Base-by-base conservation (phyloP, 495 filamentous ascomycete genomes). In the Lophium mytilinum region DNA sequence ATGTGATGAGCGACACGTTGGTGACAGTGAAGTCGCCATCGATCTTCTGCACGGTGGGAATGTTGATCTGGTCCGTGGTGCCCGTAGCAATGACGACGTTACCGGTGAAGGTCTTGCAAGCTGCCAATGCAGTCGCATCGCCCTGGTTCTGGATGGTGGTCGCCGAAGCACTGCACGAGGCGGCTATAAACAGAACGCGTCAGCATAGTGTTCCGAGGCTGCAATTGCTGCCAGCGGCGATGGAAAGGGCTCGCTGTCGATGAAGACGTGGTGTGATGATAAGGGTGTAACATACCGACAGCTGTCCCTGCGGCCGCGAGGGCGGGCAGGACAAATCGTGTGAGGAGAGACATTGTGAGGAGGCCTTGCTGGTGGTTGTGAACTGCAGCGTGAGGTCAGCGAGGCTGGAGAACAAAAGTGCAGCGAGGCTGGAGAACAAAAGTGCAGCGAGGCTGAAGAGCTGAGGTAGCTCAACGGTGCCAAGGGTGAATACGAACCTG, bases 91-190 rank as follows among this genome's bases (percentile, higher is more conserved):
- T 77, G 42, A 82, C 76, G 48, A 99, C 72, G 66, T 78, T 78
- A 60, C 91, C 91, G 52, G 80, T 71, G 63, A 90, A 76, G 17
- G 77, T 86, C 35, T 73, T 68, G 77, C 93, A 99, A 52, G 73
- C 67, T 53, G 75, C 68, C 56, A 94, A 69, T 56, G 72, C 73
- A 40, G 82, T 80, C 50, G 88, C 87, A 75, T 98, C 91, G 66
- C 78, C 80, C 62, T 80, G 73, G 75, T 75, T 82, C 64, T 78
- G 71, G 73, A 95, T 80, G 48, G 79, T 88, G 65, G 57, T 57
- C 51, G 72, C 75, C 71, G 64, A 69, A 53, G 60, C 66, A 65
- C 74, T 72, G 52, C 69, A 79, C 65, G 69, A 73, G 68, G 81
- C 70, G 41, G 70, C 73, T 71, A 58, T 11, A 47, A 18, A 48